Conservation (phyloP, 371 early-diverging fungal genomes). For the Phascolomyces articulosus region DNA sequence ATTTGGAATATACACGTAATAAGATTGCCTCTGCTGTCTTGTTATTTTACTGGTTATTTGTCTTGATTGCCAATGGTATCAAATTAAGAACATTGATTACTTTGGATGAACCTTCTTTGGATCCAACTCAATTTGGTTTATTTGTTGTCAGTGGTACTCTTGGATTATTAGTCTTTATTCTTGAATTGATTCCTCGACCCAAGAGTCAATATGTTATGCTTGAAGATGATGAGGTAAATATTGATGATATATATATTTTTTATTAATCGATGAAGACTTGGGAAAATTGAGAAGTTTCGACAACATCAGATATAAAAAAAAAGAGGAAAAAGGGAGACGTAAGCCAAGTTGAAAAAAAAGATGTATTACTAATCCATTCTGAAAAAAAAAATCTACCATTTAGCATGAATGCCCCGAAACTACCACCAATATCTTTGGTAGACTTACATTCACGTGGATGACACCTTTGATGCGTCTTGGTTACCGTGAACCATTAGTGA, state of each 20-base stretch:
- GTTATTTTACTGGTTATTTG: slow-evolving; percentile 81
- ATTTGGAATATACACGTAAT: slow-evolving; percentile 69
- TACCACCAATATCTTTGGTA: slow-evolving; percentile 84
- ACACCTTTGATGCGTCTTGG: slow-evolving; percentile 86
- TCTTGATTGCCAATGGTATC: slow-evolving; percentile 44
- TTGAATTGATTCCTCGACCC: slow-evolving; percentile 66
- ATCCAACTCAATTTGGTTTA: slow-evolving; percentile 45
- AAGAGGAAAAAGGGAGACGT: not conserved
- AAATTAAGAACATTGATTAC: slow-evolving; percentile 64
- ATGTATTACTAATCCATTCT: not conserved
- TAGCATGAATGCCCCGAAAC: slow-evolving; percentile 73
- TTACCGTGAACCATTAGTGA: slow-evolving; percentile 69
- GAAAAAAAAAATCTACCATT: too few species aligned
- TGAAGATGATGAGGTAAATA: slow-evolving; percentile 55
- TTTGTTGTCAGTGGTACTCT: slow-evolving; percentile 41
- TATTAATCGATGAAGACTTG: too few species aligned
- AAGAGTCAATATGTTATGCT: slow-evolving; percentile 61
- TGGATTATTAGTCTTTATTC: slow-evolving; percentile 56
- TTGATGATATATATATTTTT: too few species aligned
- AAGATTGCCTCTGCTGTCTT: slow-evolving; percentile 71
- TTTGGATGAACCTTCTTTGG: slow-evolving; percentile 29
- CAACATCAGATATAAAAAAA: not conserved
- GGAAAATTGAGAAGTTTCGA: too few species aligned
- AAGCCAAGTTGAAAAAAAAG: not conserved
- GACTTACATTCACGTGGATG: slow-evolving; percentile 92